Percentiles rank a stretch among this genome's conserved stretches.
Evolutionary conservation across 176 grass and related monocot genomes (phyloP).

Genomic region (Tillandsia leiboldiana): DNA sequence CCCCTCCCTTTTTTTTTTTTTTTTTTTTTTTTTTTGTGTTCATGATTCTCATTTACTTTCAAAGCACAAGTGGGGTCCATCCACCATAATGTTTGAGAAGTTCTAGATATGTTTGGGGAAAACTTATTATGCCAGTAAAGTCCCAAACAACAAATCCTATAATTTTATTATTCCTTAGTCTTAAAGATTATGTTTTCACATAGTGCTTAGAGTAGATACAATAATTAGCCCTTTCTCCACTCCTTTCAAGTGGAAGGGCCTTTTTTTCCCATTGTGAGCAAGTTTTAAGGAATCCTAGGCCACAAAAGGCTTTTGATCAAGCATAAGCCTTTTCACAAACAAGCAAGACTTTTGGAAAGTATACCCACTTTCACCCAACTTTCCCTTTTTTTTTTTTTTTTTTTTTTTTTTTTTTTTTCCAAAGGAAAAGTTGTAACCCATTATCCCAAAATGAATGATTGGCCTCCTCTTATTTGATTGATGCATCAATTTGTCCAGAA

Average conservation of each 20-base stretch:
- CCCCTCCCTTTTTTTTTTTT: too few species aligned
- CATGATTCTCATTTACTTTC: too few species aligned
- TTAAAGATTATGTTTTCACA: too few species aligned
- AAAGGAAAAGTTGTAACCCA: background rate
- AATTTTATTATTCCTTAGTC: too few species aligned
- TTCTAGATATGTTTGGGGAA: too few species aligned
- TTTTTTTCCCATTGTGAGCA: background rate
- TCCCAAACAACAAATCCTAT: too few species aligned
- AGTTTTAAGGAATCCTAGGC: constrained; percentile 20
- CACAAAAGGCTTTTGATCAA: background rate
- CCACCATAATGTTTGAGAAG: too few species aligned
- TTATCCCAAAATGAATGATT: background rate
- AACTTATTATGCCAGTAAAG: background rate
- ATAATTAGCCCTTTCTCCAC: too few species aligned
- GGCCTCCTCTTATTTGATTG: constrained; percentile 1
- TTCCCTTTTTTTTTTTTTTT: background rate
- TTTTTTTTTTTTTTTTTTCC: too few species aligned
- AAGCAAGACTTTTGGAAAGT: constrained; percentile 8
- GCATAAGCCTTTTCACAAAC: background rate
- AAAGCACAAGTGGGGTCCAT: too few species aligned
- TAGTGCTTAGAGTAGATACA: too few species aligned
- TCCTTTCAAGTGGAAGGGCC: background rate
- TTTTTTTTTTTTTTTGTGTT: too few species aligned
- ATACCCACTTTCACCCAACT: background rate
- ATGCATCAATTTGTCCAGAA: background rate